A percentile compares a stretch with the other conserved stretches of the same genome.
These are phyloP conservation scores for Actinidia chinensis DNA, from an alignment of 179 eudicot species.

Conservation along the genomic window DNA sequence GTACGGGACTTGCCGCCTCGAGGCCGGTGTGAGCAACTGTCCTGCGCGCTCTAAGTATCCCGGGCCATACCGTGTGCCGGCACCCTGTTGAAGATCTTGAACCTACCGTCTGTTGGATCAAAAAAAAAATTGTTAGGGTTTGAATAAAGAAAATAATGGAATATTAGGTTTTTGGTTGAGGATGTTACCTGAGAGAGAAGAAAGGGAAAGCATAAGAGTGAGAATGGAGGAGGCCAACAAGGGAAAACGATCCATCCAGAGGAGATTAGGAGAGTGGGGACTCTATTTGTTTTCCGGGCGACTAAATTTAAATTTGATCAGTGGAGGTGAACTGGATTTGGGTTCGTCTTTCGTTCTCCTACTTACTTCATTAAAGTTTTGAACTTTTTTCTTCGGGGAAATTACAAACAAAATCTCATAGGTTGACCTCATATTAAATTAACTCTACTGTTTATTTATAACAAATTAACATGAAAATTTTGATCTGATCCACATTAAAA, in stretches of 20 bases:
- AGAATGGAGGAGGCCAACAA: slow-evolving; percentile 24
- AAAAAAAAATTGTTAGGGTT: neutral
- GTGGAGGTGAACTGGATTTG: too few relatives aligned
- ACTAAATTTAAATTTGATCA: too few relatives aligned
- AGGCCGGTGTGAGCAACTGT: slow-evolving; percentile 74
- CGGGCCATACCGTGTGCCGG: slow-evolving; percentile 81
- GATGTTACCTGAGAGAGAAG: slow-evolving; percentile 30
- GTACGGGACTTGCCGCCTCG: slow-evolving; percentile 51
- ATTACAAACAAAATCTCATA: too few relatives aligned
- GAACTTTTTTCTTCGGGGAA: too few relatives aligned
- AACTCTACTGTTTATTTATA: too few relatives aligned
- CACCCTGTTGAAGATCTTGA: slow-evolving; percentile 71
- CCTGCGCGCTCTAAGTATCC: slow-evolving; percentile 79
- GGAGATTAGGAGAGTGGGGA: neutral
- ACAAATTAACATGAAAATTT: too few relatives aligned
- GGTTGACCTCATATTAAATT: too few relatives aligned
- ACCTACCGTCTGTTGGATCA: slow-evolving; percentile 32
- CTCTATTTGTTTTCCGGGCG: too few relatives aligned
- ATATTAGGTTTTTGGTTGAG: neutral
- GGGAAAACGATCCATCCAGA: slow-evolving; percentile 37
- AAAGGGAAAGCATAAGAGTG: slow-evolving; percentile 24
- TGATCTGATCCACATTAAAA: too few relatives aligned
- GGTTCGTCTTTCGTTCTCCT: too few relatives aligned
- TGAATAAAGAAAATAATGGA: neutral
- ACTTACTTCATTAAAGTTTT: too few relatives aligned